These are phyloP conservation scores for Schizothecium vesticola DNA, from an alignment of 495 filamentous ascomycete species.

Conservation along the genomic window DNA sequence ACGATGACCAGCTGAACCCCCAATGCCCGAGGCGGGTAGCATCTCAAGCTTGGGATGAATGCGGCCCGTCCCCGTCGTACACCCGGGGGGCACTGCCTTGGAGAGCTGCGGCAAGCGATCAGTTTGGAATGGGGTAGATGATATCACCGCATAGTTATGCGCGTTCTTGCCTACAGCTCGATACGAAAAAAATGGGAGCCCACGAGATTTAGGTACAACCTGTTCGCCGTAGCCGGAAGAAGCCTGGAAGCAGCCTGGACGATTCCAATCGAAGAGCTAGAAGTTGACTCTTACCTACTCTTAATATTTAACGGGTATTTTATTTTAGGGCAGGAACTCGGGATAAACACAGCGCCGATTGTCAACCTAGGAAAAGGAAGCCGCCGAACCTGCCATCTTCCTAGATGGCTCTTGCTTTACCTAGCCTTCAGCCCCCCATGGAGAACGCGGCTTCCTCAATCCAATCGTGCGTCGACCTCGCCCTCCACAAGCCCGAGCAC, in stretches of 20 bases:
- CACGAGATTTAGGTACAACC: too few relatives aligned
- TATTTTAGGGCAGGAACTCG: neutral
- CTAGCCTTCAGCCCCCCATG: neutral
- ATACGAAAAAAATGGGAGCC: neutral
- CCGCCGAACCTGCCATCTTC: neutral
- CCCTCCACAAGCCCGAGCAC: neutral
- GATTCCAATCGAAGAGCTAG: neutral
- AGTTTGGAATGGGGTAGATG: neutral
- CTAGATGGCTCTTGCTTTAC: neutral
- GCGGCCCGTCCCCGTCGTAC: neutral
- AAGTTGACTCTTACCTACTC: neutral
- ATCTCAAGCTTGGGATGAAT: neutral
- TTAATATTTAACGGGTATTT: neutral
- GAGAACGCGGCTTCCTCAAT: constrained; percentile 2
- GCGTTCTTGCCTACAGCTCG: neutral
- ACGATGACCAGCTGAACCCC: neutral
- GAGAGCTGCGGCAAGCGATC: neutral
- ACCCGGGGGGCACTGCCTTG: neutral
- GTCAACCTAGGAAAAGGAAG: neutral
- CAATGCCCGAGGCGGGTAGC: neutral
- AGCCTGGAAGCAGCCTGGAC: neutral
- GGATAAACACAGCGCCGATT: neutral
- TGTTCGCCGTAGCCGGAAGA: too few relatives aligned
- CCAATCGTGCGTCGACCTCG: neutral
- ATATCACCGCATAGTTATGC: neutral